Evolutionary conservation across 1,284 basidiomycete genomes (phyloP).

Genomic region (Rhodotorula sp.): DNA sequence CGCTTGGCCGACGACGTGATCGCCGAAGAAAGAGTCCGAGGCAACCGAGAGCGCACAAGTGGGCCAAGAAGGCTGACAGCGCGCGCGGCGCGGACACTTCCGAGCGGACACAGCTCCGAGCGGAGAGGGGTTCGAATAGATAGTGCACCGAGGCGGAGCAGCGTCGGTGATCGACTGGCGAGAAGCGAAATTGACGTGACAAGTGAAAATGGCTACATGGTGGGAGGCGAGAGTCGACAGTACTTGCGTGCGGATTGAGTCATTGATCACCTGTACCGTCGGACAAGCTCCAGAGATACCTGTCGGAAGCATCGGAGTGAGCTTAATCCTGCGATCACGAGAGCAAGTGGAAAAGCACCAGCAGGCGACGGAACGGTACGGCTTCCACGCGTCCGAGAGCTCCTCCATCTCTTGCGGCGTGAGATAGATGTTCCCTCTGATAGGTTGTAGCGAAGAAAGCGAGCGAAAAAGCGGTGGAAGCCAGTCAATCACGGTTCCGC

Average conservation of each 20-base stretch:
- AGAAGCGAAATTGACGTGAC: not conserved
- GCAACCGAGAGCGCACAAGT: too few relatives aligned
- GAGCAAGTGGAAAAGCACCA: conserved; percentile 21
- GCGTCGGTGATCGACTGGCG: too few relatives aligned
- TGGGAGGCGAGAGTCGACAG: not conserved
- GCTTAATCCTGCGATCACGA: too few relatives aligned
- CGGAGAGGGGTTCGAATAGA: too few relatives aligned
- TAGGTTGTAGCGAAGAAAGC: not conserved
- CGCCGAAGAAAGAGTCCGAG: too few relatives aligned
- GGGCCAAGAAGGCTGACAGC: too few relatives aligned
- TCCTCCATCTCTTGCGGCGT: conserved; percentile 79
- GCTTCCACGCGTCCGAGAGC: conserved; percentile 72
- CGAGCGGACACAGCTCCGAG: too few relatives aligned
- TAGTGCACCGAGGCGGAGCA: too few relatives aligned
- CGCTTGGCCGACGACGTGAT: too few relatives aligned
- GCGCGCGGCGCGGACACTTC: too few relatives aligned
- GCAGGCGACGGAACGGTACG: conserved; percentile 56
- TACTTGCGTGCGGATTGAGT: not conserved
- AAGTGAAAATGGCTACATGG: not conserved
- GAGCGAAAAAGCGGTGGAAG: not conserved
- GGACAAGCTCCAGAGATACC: conserved; percentile 14
- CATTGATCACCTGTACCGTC: conserved; percentile 14
- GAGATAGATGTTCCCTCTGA: conserved; percentile 67
- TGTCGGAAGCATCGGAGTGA: not conserved
- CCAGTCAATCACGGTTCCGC: not conserved